Conservation (phyloP, 345 rosid species). For the Murraya koenigii region DNA sequence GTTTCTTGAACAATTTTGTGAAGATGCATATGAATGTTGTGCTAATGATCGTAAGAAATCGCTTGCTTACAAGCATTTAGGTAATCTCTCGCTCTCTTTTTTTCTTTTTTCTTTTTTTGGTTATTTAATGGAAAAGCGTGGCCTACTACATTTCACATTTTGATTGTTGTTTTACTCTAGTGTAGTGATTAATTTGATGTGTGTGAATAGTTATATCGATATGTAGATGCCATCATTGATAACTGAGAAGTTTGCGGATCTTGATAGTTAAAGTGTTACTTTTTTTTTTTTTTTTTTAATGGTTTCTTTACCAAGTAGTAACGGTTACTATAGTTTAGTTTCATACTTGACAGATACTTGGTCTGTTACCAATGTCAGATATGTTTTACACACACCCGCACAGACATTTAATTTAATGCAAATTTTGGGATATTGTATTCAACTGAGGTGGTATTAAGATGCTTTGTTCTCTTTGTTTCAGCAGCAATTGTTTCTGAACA, state of each 20-base stretch:
- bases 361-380: not conserved
- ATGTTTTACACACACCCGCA: not conserved
- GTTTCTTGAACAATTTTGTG: constrained; percentile 61
- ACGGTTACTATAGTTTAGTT: not conserved
- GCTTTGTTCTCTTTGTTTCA: constrained; percentile 35
- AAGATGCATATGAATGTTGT: constrained; percentile 54
- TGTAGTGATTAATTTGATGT: not conserved
- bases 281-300: not conserved
- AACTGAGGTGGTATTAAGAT: not conserved
- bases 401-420: not conserved
- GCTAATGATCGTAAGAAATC: constrained; percentile 54
- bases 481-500: constrained; percentile 58
- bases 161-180: not conserved
- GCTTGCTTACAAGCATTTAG: constrained; percentile 69
- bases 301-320: too few species aligned
- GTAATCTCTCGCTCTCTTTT: constrained; percentile 26
- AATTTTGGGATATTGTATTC: not conserved
- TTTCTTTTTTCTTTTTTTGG: too few species aligned
- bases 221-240: not conserved
- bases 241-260: not conserved
- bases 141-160: not conserved
- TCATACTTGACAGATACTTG: not conserved
- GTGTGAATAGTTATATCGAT: not conserved
- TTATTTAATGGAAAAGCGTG: not conserved
- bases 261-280: not conserved